phyloP scores from a whole-genome alignment of 2,329 filamentous ascomycete species.

The Aspergillus caelatus region DNA sequence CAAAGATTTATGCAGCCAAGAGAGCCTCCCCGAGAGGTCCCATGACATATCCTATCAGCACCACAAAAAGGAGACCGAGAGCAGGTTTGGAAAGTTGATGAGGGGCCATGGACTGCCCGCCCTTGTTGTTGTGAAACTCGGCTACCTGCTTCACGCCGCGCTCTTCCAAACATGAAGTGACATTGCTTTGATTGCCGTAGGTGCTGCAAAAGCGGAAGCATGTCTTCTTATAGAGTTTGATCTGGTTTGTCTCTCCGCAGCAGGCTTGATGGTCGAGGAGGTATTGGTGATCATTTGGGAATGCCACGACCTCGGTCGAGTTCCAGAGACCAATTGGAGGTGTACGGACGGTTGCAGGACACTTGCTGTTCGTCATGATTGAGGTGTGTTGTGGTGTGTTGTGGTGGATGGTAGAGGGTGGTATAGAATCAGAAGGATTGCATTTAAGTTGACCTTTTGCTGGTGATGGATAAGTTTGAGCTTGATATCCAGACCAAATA shows the following conservation, averaged over 20 bases:
- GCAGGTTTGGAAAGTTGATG: not conserved
- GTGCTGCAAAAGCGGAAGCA: not conserved
- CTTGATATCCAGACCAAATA: not conserved
- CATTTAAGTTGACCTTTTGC: too few relatives aligned
- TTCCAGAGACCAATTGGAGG: not conserved
- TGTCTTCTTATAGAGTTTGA: not conserved
- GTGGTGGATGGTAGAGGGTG: not conserved
- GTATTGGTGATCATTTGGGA: not conserved
- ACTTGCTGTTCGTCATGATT: not conserved
- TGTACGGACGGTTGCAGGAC: not conserved
- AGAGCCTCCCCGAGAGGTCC: too few relatives aligned
- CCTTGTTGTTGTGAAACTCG: not conserved
- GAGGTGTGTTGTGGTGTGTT: not conserved
- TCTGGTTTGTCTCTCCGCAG: not conserved
- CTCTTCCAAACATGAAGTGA: not conserved
- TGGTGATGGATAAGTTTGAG: too few relatives aligned
- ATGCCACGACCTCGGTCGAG: too few relatives aligned
- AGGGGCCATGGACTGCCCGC: not conserved
- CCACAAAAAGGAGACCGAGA: not conserved
- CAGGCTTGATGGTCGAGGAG: not conserved
- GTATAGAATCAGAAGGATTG: too few relatives aligned
- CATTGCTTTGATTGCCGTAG: not conserved
- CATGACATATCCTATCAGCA: too few relatives aligned
- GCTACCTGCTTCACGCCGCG: not conserved
- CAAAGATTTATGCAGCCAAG: too few relatives aligned